Base-by-base conservation (phyloP, 2,329 filamentous ascomycete species). In the Verticillium tricorpus region DNA sequence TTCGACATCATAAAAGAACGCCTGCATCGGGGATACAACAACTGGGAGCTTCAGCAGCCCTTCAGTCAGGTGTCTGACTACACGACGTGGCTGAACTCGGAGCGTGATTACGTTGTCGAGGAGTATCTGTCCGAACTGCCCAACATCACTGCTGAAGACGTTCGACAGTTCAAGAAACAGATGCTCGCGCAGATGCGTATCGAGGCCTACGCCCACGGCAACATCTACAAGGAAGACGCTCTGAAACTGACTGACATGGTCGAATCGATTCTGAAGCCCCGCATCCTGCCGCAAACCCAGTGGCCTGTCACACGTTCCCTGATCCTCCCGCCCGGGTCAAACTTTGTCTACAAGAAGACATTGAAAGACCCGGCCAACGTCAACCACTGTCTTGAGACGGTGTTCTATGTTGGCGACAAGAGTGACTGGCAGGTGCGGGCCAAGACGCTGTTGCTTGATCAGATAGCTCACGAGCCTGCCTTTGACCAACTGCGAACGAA, bases 401-500 rank as follows among this genome's bases (percentile, higher is more conserved):
- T 89, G 70, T 80, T 94, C 11, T 88, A 87, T 62, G 80, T 92
- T 56, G 90, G 91, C 22, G 83, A 86, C 65, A 85, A 87, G 66
- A 82, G 85, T 3, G 88, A 96, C 70, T 84, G 88, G n/a, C 72
- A 76, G 6, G 75, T 91, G 14, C 86, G 92, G 19, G 91, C 93
- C 15, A 93, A 91, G 74, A 83, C 91, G 0, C 81, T 96, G 52
- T 82, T 99, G 6, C 83, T 97, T 52, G 90, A 92, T 31, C 95
- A 98, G 75, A 90, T 99, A 78, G 88, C 92, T 0, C 91, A 96
- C 61, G 95, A 99, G 77, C 93, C 93, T 4, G 90, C 90, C 9
- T 99, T 98, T 72, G 92, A 99, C 75, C 93, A 96, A 74, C 83
- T 99, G 8, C 87, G 95, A 58, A 98, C 95, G 54, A 97, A 98